Percentiles rank a stretch among this genome's conserved stretches.
phyloP scores from a whole-genome alignment of 2,329 filamentous ascomycete species.

The Teratosphaeria epicoccoides region DNA sequence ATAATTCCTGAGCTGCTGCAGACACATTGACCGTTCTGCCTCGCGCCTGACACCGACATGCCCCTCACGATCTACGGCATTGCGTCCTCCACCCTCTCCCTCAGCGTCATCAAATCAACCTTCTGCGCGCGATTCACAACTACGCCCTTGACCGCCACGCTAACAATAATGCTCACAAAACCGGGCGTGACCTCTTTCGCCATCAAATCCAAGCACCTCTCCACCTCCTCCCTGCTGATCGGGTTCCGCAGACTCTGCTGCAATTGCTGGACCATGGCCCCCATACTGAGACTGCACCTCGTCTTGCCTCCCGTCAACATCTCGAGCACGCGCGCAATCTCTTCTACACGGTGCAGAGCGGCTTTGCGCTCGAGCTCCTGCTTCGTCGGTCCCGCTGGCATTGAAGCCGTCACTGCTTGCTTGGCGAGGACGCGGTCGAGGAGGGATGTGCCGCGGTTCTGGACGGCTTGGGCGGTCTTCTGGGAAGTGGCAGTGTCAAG shows the following conservation, averaged over 20 bases:
- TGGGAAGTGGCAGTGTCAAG: slow-evolving; percentile 8
- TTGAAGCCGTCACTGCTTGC: slow-evolving; percentile 30
- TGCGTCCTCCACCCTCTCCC: slow-evolving; percentile 16
- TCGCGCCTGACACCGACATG: not conserved
- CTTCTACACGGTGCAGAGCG: slow-evolving; percentile 38
- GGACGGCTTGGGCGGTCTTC: slow-evolving; percentile 29
- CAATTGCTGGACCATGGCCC: slow-evolving; percentile 31
- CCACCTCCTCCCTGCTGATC: slow-evolving; percentile 35
- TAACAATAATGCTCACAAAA: slow-evolving; percentile 31
- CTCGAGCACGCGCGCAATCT: slow-evolving; percentile 34
- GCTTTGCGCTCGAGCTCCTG: slow-evolving; percentile 35
- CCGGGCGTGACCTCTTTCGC: slow-evolving; percentile 34
- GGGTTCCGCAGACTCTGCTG: slow-evolving; percentile 37
- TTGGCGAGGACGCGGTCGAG: slow-evolving; percentile 43
- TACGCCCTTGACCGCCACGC: slow-evolving; percentile 33
- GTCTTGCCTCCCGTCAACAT: slow-evolving; percentile 29
- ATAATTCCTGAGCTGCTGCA: not conserved
- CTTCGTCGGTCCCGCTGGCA: slow-evolving; percentile 30
- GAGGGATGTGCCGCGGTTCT: slow-evolving; percentile 33
- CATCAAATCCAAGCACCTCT: slow-evolving; percentile 34
- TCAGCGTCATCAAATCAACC: slow-evolving; percentile 17
- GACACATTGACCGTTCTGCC: too few relatives aligned
- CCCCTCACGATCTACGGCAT: not conserved
- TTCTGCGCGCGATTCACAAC: slow-evolving; percentile 28
- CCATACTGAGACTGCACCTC: slow-evolving; percentile 36